phyloP scores from a whole-genome alignment of 1,139 yeast species.

The Pichia sp. region DNA sequence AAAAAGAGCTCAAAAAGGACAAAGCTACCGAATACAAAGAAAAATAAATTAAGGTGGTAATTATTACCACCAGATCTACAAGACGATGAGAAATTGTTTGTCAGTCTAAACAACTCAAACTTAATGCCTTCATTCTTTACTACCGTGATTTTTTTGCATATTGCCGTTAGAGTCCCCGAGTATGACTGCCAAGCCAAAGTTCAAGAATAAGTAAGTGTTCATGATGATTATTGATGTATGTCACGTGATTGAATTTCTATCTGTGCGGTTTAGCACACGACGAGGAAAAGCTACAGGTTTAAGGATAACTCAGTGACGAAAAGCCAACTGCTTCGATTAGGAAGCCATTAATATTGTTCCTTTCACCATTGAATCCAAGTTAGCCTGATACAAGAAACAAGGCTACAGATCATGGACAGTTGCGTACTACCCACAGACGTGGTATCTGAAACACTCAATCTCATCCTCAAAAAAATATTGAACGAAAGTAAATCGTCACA shows the following conservation, averaged over 20 bases:
- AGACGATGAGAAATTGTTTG: too few relatives aligned
- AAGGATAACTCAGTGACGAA: neutral
- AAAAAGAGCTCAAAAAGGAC: too few relatives aligned
- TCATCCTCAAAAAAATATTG: slow-evolving; percentile 12
- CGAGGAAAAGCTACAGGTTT: neutral
- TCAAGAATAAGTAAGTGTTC: too few relatives aligned
- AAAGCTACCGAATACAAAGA: too few relatives aligned
- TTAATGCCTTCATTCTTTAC: too few relatives aligned
- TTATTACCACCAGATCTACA: too few relatives aligned
- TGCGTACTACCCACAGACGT: neutral
- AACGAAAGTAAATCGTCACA: slow-evolving; percentile 14
- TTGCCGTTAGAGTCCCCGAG: too few relatives aligned
- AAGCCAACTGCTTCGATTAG: neutral
- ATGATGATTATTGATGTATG: too few relatives aligned
- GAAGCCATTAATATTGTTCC: neutral
- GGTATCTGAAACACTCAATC: neutral
- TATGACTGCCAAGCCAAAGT: too few relatives aligned
- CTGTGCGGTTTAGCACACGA: neutral
- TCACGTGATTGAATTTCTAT: neutral
- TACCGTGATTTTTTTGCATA: too few relatives aligned
- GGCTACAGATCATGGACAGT: neutral
- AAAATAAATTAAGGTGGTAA: too few relatives aligned
- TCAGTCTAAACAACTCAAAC: too few relatives aligned
- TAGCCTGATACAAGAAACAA: neutral
- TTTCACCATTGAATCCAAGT: neutral